Conservation (phyloP, 352 stramenopile species). For the Phytophthora ramorum region DNA sequence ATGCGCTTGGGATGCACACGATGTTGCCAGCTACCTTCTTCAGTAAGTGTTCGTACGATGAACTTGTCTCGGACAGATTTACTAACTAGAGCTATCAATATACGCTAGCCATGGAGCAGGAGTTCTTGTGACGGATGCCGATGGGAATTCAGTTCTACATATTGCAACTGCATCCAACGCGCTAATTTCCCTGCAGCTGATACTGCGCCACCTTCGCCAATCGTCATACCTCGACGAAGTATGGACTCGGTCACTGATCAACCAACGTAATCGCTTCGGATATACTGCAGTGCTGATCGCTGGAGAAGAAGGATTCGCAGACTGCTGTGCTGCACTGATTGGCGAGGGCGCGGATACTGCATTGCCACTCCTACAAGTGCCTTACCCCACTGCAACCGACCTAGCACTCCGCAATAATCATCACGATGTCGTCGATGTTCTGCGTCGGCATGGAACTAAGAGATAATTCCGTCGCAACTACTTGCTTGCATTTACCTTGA, state of each 20-base stretch:
- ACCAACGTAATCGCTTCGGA: slow-evolving; percentile 34
- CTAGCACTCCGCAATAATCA: slow-evolving; percentile 25
- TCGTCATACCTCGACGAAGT: slow-evolving; percentile 14
- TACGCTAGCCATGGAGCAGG: slow-evolving; percentile 18
- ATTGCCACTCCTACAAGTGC: slow-evolving; percentile 11
- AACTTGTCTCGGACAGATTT: not conserved
- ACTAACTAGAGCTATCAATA: slow-evolving; percentile 1
- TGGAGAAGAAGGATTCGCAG: slow-evolving; percentile 27
- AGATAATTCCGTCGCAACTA: not conserved
- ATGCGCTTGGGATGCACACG: slow-evolving; percentile 26
- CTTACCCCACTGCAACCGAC: slow-evolving; percentile 24
- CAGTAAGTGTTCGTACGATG: slow-evolving; percentile 1
- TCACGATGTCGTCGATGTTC: slow-evolving; percentile 25
- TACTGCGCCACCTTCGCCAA: slow-evolving; percentile 17
- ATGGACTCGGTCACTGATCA: slow-evolving; percentile 16
- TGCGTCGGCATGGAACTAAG: slow-evolving; percentile 8
- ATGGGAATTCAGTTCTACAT: slow-evolving; percentile 33
- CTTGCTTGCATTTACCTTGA: slow-evolving; percentile 22
- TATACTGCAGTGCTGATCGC: slow-evolving; percentile 34
- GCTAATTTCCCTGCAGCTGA: slow-evolving; percentile 18
- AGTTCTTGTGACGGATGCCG: slow-evolving; percentile 21
- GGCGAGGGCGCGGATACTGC: slow-evolving; percentile 12
- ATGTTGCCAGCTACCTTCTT: slow-evolving; percentile 22
- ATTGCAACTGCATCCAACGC: slow-evolving; percentile 29
- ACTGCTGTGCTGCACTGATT: slow-evolving; percentile 24